Evolutionary conservation across 805 yeast genomes (phyloP), one percentile per base, ranked within the genome.

Genomic region (Myxozyma melibiosi): DNA sequence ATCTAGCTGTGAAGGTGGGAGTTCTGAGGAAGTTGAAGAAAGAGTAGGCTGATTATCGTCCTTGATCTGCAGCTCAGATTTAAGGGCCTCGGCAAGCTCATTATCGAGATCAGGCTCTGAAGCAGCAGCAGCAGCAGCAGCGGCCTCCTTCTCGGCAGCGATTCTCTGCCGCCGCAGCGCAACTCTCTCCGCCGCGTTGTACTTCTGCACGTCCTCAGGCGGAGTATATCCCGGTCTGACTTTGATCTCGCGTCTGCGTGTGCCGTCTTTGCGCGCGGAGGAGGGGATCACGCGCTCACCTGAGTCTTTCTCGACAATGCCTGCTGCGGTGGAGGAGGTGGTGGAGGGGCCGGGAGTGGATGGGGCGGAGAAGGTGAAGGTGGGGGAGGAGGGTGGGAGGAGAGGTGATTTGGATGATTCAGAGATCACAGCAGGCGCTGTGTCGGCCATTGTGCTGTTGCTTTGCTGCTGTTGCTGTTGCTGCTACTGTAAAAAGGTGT

Each of bases 141-240:
- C 24, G 11, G 20, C 35, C 24, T 35, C 27, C 18, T 27, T 27
- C 42, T 58, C 61, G 13, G 43, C 43, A 3, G 52, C 61, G 4
- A 53, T n/a, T 25, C 63, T 45, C 39, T 50, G 46, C 20, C 46
- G 55, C 8, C 64, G 53, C 18, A 34, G 11, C 11, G 37, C 34
- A 6, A 60, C 52, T 11, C 64, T 33, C 44, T 59, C 61, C 14
- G 57, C 60, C 16, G 38, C 55, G 22, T 60, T 61, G 25, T 58
- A 61, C 40, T 50, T 54, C 22, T 61, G 55, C 18, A 62, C 64
- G 38, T 70, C 71, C 35, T 70, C 73, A 9, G 42, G 39, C 4
- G 73, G 72, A 2, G 60, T 51, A 50, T 41, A 70, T 3, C 73
- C 73, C 3, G 70, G 70, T 27, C 69, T 45, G 22, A 70, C 61